Evolutionary conservation across 176 grass and related monocot species (phyloP), one percentile per base, ranked within the genome.

Genomic region (Juncus inflexus): DNA sequence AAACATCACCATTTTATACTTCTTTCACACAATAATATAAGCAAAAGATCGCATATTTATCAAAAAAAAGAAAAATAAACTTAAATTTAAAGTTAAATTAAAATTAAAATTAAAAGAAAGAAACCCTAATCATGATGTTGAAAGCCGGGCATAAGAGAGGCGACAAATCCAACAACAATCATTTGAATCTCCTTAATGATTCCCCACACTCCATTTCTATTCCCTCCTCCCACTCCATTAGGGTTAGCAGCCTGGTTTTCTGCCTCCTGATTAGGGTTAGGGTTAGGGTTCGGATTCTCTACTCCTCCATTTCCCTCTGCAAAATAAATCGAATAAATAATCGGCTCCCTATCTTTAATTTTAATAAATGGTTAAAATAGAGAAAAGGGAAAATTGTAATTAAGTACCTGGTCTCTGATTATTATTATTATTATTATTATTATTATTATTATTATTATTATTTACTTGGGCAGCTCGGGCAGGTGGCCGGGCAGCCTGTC

Each of bases 101-200:
- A 28, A 28, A 28, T 28, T 28, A 1, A 28, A 28, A 28, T 28
- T 28, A 28, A 28, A 28, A 28, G 19, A 28, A 28, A 0, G 19
- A 28, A 28, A 28, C 19, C 19, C 80, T 92, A 99, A 72, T 92
- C 85, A 57, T 99, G 75, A 64, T 92, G 77, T 68, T 84, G 85
- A 67, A 86, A 86, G 7, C 87, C 94, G 56, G 88, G 94, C 63
- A 99, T 79, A 86, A 99, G 88, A 5, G 94, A 99, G 10, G 85
- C 72, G 58, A 99, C 64, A 54, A 99, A 99, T 15, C 85, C 94
- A 55, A 91, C 77, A 65, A 82, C 82, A 38, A 97, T 70, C 83
- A 89, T 64, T 69, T 92, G 88, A 56, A 99, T 69, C 82, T 92
- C 88, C 69, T 79, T 92, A 52, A 89, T 73, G n/a, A 89, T 79